Evolutionary conservation across 352 stramenopile genomes (phyloP), one percentile per base, ranked within the genome.

Genomic region (Phytophthora pinifolia): DNA sequence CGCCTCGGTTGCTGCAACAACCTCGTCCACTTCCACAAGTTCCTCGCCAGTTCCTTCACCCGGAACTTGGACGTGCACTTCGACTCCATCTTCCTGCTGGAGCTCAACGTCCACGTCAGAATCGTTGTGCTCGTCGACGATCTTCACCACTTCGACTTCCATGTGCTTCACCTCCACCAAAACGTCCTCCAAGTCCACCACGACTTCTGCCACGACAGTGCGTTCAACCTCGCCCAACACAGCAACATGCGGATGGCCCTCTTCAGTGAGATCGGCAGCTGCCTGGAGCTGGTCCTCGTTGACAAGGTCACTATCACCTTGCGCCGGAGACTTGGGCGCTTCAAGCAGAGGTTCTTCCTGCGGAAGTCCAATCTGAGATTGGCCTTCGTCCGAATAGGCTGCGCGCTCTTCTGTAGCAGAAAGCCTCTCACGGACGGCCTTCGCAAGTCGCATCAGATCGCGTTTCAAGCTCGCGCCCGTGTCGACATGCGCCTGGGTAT

Each of bases 101-200:
- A 49, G 1, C 14, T 39, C 9, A 14, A 36, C 18, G 18, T 60
- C 53, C 29, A 10, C 30, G 49, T 44, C 36, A 22, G 60, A 70
- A 7, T 54, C 0, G 17, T 71, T 64, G 15, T 42, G 20, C 18
- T 18, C 8, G 6, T 38, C 30, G 6, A 45, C 27, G 6, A 59
- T 9, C 15, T 62, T 42, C 20, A 38, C 35, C n/a, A 62, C 15
- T 6, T 65, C 29, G 6, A 54, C 14, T 41, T 69, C 41, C 9
- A 52, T 63, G 8, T 58, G 55, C 34, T 79, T 57, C 14, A 61
- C 7, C 20, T 65, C 49, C 30, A 66, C 3, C 22, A 49, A 27
- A 39, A 18, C 29, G 27, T 49, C 39, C 9, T 37, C 27, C 15
- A 62, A 18, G 1, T 54, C 59, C 32, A 56, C n/a, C 18, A 51